Percentiles rank a stretch among this genome's conserved stretches.
These are phyloP conservation scores for Thermochaetoides thermophila DNA, from an alignment of 495 filamentous ascomycete species.

Conservation along the genomic window DNA sequence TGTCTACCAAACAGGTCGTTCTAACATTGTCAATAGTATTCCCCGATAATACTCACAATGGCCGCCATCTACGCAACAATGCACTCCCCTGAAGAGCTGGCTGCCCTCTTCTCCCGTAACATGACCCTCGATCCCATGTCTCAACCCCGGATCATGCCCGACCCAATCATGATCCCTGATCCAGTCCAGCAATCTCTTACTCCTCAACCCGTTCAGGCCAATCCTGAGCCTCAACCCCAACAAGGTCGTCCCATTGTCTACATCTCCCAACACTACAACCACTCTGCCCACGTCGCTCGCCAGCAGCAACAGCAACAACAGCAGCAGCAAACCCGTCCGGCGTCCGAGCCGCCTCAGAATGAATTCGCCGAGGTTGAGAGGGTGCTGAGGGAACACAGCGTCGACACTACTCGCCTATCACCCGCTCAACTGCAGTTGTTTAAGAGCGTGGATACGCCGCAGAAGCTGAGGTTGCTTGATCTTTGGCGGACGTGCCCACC, in stretches of 20 bases:
- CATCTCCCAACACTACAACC: slow-evolving; percentile 63
- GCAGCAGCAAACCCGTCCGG: slow-evolving; percentile 21
- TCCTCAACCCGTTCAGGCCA: too few relatives aligned
- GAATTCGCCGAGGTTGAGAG: slow-evolving; percentile 30
- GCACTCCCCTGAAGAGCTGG: slow-evolving; percentile 49
- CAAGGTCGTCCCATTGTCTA: slow-evolving; percentile 37
- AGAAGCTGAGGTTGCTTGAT: slow-evolving; percentile 45
- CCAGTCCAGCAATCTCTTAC: too few relatives aligned
- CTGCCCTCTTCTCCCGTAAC: slow-evolving; percentile 49
- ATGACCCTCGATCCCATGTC: slow-evolving; percentile 33
- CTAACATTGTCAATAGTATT: too few relatives aligned
- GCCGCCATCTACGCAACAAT: slow-evolving; percentile 25
- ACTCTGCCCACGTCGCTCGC: slow-evolving; percentile 43
- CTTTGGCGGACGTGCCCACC: slow-evolving; percentile 51
- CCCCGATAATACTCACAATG: slow-evolving; percentile 14
- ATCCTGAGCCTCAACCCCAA: slow-evolving; percentile 4
- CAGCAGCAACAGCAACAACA: slow-evolving; percentile 7
- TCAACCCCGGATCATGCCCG: slow-evolving; percentile 15
- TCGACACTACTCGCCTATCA: slow-evolving; percentile 40
- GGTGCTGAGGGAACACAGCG: slow-evolving; percentile 27
- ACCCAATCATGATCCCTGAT: too few relatives aligned
- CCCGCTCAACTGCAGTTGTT: slow-evolving; percentile 46
- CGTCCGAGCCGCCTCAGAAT: slow-evolving; percentile 33
- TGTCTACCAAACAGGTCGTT: too few relatives aligned
- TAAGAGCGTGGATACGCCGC: slow-evolving; percentile 39